A percentile compares a stretch with the other conserved stretches of the same genome.
These are phyloP conservation scores for Metarhizium sp. DNA, from an alignment of 2,329 filamentous ascomycete species.

Conservation along the genomic window DNA sequence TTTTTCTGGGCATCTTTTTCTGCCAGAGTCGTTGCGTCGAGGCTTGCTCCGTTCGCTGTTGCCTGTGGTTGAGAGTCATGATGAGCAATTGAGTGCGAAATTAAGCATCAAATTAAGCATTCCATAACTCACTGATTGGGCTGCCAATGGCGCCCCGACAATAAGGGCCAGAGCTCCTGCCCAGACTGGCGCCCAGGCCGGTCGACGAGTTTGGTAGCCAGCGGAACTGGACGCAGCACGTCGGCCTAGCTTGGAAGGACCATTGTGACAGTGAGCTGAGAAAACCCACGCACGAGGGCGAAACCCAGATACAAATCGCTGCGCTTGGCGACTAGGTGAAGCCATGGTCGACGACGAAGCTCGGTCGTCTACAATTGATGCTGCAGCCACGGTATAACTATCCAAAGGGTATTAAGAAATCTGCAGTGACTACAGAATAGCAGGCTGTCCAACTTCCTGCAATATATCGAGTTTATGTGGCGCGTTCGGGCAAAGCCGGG, in stretches of 20 bases:
- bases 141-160: slow-evolving; percentile 1
- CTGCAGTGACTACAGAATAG: background rate
- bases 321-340: background rate
- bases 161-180: background rate
- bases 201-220: background rate
- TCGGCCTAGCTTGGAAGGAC: background rate
- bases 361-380: background rate
- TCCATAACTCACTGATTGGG: slow-evolving; percentile 3
- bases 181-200: background rate
- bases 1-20: slow-evolving; percentile 77
- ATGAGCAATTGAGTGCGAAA: background rate
- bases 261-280: background rate
- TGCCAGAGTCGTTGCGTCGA: slow-evolving; percentile 64
- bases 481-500: background rate
- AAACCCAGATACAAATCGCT: background rate
- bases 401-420: background rate
- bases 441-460: background rate
- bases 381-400: background rate
- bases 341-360: background rate
- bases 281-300: background rate
- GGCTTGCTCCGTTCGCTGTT: slow-evolving; percentile 29
- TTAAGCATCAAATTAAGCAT: background rate
- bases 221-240: background rate
- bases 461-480: background rate
- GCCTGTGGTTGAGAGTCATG: slow-evolving; percentile 21